Percentiles rank a stretch among this genome's conserved stretches.
These are phyloP conservation scores for Xerocomellus chrysenteron DNA, from an alignment of 768 basidiomycete species.

Conservation along the genomic window DNA sequence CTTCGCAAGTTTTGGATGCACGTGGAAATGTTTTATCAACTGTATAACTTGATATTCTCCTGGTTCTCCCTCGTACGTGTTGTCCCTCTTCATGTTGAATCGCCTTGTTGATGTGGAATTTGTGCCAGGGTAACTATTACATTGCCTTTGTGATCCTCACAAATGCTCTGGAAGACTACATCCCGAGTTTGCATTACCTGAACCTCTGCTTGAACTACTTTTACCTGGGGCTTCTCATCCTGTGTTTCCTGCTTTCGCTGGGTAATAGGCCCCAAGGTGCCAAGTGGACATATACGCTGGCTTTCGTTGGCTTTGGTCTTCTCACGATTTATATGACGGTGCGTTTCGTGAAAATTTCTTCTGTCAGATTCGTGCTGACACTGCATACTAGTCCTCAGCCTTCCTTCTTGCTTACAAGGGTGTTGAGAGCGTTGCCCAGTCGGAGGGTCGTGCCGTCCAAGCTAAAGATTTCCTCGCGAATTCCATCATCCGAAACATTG, in stretches of 20 bases:
- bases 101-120: not conserved
- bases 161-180: conserved; percentile 62
- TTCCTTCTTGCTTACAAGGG: conserved; percentile 84
- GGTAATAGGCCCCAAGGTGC: conserved; percentile 92
- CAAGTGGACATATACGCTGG: conserved; percentile 82
- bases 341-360: conserved; percentile 20
- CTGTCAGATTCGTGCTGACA: conserved; percentile 1
- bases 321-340: conserved; percentile 98
- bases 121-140: conserved; percentile 77
- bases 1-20: conserved; percentile 92
- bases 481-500: conserved; percentile 81
- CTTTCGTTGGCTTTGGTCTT: conserved; percentile 83
- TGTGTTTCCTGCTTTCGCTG: conserved; percentile 83
- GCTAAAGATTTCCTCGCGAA: conserved; percentile 70
- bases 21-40: conserved; percentile 88
- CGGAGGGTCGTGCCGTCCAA: conserved; percentile 45
- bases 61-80: conserved; percentile 78
- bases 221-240: conserved; percentile 83
- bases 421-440: conserved; percentile 55
- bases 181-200: conserved; percentile 64
- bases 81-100: not conserved
- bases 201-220: conserved; percentile 83
- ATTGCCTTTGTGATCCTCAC: conserved; percentile 84
- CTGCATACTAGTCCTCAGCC: conserved; percentile 55
- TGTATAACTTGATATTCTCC: conserved; percentile 88